phyloP scores from a whole-genome alignment of 2,329 filamentous ascomycete species.

The Lasiodiplodia sp. region DNA sequence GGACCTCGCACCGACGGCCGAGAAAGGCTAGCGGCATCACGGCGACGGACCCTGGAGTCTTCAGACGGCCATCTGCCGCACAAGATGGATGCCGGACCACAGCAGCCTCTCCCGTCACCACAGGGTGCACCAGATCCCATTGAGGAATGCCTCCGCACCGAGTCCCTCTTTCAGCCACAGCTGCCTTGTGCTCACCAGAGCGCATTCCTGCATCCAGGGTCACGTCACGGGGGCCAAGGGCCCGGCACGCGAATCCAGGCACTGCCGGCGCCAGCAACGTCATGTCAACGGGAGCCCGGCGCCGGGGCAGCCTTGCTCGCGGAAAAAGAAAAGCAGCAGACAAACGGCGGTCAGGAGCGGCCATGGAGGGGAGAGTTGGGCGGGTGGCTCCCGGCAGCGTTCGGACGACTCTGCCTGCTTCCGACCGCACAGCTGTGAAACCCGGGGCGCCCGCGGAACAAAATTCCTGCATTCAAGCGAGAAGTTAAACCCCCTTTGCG shows the following conservation, averaged over 20 bases:
- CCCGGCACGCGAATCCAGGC: constrained; percentile 18
- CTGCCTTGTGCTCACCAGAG: constrained; percentile 19
- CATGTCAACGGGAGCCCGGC: constrained; percentile 8
- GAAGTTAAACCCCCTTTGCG: constrained; percentile 31
- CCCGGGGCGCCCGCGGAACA: constrained; percentile 27
- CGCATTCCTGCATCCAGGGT: constrained; percentile 26
- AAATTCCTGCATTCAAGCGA: constrained; percentile 33
- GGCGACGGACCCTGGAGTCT: constrained; percentile 33
- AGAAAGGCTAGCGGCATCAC: constrained; percentile 21
- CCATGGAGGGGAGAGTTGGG: constrained; percentile 13
- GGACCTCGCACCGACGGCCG: constrained; percentile 1
- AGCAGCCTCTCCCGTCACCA: constrained; percentile 22
- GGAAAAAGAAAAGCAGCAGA: constrained; percentile 23
- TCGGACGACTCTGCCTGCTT: constrained; percentile 28
- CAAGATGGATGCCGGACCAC: constrained; percentile 22
- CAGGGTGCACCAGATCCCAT: constrained; percentile 24
- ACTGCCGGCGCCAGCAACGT: constrained; percentile 13
- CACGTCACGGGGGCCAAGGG: constrained; percentile 29
- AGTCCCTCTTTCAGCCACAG: constrained; percentile 25
- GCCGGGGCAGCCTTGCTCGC: background rate
- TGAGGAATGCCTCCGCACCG: constrained; percentile 9
- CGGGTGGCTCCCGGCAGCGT: constrained; percentile 21
- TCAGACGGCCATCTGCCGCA: constrained; percentile 24
- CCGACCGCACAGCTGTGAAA: constrained; percentile 27
- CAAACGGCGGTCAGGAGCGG: constrained; percentile 29